Evolutionary conservation across 257 asterid genomes (phyloP).

Genomic region (Nicotiana benthamiana): DNA sequence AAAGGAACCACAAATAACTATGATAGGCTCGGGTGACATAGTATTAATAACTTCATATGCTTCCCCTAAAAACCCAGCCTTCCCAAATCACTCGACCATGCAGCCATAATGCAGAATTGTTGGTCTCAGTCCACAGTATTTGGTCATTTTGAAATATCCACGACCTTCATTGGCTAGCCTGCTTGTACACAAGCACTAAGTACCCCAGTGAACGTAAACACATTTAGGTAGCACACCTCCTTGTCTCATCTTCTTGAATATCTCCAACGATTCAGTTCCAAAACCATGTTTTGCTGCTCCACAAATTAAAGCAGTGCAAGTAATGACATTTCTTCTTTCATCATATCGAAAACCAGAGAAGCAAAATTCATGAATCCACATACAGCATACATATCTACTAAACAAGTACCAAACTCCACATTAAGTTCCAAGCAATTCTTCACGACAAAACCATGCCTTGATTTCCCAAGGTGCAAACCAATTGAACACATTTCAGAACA

Average conservation of each 20-base stretch:
- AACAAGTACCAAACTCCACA: slow-evolving; percentile 39
- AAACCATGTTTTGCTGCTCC: slow-evolving; percentile 49
- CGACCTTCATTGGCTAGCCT: slow-evolving; percentile 60
- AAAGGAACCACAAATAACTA: slow-evolving; percentile 61
- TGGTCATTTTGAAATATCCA: slow-evolving; percentile 35
- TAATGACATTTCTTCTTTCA: slow-evolving; percentile 34
- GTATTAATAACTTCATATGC: slow-evolving; percentile 42
- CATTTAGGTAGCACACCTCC: slow-evolving; percentile 45
- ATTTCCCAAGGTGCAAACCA: slow-evolving; percentile 47
- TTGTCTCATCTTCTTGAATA: slow-evolving; percentile 49
- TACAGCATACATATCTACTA: slow-evolving; percentile 58
- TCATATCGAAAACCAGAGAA: slow-evolving; percentile 30
- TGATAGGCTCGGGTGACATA: slow-evolving; percentile 50
- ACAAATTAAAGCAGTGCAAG: slow-evolving; percentile 59
- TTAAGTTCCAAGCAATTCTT: slow-evolving; percentile 44
- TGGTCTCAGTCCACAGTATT: slow-evolving; percentile 33
- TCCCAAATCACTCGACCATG: slow-evolving; percentile 63
- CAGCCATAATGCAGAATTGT: slow-evolving; percentile 61
- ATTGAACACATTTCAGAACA: slow-evolving; percentile 28
- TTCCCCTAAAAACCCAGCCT: slow-evolving; percentile 48
- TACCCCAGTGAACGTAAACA: slow-evolving; percentile 55
- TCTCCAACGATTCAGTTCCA: slow-evolving; percentile 30
- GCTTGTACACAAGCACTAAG: slow-evolving; percentile 53
- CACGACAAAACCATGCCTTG: slow-evolving; percentile 36
- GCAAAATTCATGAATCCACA: slow-evolving; percentile 47